Base-by-base conservation (phyloP, 2,329 filamentous ascomycete species). In the Stemphylium beticola region DNA sequence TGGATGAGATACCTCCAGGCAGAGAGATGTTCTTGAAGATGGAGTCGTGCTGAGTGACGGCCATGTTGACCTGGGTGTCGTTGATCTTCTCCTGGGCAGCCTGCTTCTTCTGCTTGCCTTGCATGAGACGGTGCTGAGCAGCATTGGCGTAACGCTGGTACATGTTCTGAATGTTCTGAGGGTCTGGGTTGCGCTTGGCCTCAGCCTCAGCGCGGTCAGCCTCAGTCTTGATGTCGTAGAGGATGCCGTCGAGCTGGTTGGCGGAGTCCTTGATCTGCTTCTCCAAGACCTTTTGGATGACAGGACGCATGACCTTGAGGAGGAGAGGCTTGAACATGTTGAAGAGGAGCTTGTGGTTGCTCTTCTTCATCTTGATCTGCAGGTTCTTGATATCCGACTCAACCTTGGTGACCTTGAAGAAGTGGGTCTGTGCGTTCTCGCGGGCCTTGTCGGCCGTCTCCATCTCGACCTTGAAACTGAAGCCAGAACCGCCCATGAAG, bases 341-440 rank as follows among this genome's bases (percentile, higher is more conserved):
- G 76, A 98, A 96, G 18, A 98, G 83, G 11, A 95, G 71, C 85
- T 97, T 99, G 84, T 98, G 93, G 76, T 89, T 96, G 47, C 93
- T 97, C 82, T 96, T 87, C 83, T 93, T 92, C 62, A 99, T 77
- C 81, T 96, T 96, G 79, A 99, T 87, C 65, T 89, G 85, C 53
- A 97, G 83, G 70, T 93, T 74, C 78, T 91, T 90, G 64, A 96
- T 85, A 66, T 91, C 87, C 17, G 96, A 91, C 36, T 90, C 83
- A 3, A 96, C 89, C 76, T 90, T 93, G 71, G 96, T 92, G 57
- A 98, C 84, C 84, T 96, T 97, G 85, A 98, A 93, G 79, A 96
- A 95, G 75, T 95, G 87, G 67, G 90, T 86, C 24, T 82, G 80
- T 68, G 96, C 92, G 47, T 64, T 56, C 55, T 68, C 65, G 15